These are phyloP conservation scores for Cystobasidium pallidum DNA, from an alignment of 1,284 basidiomycete species.

Conservation along the genomic window DNA sequence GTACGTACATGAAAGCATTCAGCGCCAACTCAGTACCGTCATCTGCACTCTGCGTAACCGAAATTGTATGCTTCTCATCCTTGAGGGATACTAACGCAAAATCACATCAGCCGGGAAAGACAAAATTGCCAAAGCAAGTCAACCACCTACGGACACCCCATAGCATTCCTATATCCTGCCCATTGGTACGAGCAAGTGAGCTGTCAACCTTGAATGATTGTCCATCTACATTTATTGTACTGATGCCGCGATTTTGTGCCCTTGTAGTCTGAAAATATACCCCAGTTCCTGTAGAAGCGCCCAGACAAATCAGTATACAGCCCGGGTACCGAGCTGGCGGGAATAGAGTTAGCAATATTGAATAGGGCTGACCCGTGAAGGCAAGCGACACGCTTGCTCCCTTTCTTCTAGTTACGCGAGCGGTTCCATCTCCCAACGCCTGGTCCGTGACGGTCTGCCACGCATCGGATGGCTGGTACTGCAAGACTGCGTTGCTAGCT, in stretches of 20 bases:
- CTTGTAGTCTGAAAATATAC: constrained; percentile 38
- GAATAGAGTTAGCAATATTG: too few relatives aligned
- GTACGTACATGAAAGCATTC: constrained; percentile 35
- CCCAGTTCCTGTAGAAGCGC: constrained; percentile 18
- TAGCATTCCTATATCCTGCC: constrained; percentile 1
- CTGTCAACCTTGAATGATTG: constrained; percentile 27
- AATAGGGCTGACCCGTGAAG: constrained; percentile 23
- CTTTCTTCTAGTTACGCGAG: constrained; percentile 1
- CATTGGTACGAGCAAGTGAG: not conserved
- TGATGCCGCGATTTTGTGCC: not conserved
- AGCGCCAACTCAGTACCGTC: constrained; percentile 10
- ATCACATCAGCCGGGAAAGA: not conserved
- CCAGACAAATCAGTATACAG: constrained; percentile 5
- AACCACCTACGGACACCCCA: constrained; percentile 23
- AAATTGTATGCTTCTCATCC: constrained; percentile 23
- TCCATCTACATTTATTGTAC: constrained; percentile 29
- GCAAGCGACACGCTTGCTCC: constrained; percentile 22
- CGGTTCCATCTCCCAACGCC: constrained; percentile 15
- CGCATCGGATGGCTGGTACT: constrained; percentile 13
- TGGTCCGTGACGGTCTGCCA: constrained; percentile 3
- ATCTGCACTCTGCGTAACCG: constrained; percentile 1
- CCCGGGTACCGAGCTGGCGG: too few relatives aligned
- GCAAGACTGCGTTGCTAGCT: constrained; percentile 14
- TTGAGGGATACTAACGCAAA: constrained; percentile 28
- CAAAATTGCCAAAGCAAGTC: not conserved